Conservation (phyloP, 305 asterid species). For the Plantago coronopus region DNA sequence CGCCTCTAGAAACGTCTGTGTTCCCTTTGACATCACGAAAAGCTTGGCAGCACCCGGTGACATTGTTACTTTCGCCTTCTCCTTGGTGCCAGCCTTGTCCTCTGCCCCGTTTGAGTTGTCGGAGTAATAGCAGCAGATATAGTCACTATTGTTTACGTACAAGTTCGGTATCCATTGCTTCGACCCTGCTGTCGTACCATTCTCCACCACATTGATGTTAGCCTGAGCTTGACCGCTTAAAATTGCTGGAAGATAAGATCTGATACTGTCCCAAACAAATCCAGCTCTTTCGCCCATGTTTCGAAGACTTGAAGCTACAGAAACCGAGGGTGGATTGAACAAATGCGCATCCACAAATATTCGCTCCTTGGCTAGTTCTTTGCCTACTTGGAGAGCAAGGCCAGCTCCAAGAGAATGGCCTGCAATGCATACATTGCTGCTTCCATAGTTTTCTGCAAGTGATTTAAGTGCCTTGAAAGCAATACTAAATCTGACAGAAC, state of each 20-base stretch:
- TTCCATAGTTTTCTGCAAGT: conserved; percentile 60
- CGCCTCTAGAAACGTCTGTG: conserved; percentile 90
- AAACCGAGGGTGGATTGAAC: conserved; percentile 95
- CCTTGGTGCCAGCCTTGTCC: conserved; percentile 37
- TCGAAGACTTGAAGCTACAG: conserved; percentile 71
- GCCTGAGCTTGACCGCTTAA: conserved; percentile 30
- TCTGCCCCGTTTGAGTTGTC: conserved; percentile 50
- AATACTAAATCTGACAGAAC: conserved; percentile 69
- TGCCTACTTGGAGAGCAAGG: conserved; percentile 92
- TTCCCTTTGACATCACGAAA: conserved; percentile 74
- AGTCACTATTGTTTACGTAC: conserved; percentile 86
- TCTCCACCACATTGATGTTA: conserved; percentile 23
- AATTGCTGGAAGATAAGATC: conserved; percentile 46
- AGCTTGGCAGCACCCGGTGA: conserved; percentile 58
- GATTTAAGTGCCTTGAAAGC: conserved; percentile 51
- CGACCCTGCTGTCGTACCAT: conserved; percentile 33
- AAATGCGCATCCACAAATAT: conserved; percentile 84
- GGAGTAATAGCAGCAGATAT: conserved; percentile 72
- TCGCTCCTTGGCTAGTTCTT: conserved; percentile 80
- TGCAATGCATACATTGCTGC: conserved; percentile 63
- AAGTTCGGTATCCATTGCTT: conserved; percentile 83
- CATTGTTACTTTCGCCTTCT: conserved; percentile 41
- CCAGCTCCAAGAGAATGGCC: conserved; percentile 97
- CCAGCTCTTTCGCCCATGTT: conserved; percentile 73
- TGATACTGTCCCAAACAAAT: conserved; percentile 61